phyloP scores from a whole-genome alignment of 805 yeast genomes.

The Metschnikowia matae region DNA sequence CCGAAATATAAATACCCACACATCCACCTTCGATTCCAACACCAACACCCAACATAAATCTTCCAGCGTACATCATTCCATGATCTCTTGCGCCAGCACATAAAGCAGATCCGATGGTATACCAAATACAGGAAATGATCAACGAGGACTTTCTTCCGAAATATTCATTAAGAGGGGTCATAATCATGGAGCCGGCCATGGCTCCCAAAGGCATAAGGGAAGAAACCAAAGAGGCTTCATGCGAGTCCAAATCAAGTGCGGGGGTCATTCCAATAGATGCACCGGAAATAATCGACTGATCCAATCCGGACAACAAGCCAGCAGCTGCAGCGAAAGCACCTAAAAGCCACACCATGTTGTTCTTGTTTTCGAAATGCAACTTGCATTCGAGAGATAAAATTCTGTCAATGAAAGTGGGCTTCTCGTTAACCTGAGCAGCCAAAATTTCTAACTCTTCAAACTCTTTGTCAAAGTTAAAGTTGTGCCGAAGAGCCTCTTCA shows the following conservation, averaged over 20 bases:
- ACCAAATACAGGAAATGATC: slow-evolving; percentile 53
- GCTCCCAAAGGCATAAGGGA: slow-evolving; percentile 70
- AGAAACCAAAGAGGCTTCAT: slow-evolving; percentile 50
- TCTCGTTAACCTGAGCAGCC: slow-evolving; percentile 26
- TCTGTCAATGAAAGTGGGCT: slow-evolving; percentile 36
- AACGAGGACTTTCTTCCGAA: slow-evolving; percentile 56
- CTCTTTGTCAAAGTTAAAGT: slow-evolving; percentile 33
- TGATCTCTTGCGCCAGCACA: slow-evolving; percentile 43
- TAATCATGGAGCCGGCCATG: slow-evolving; percentile 55
- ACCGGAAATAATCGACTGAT: slow-evolving; percentile 64
- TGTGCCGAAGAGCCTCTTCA: slow-evolving; percentile 26
- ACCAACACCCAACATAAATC: slow-evolving; percentile 59
- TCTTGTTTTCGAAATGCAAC: slow-evolving; percentile 42
- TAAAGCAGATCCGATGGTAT: slow-evolving; percentile 57
- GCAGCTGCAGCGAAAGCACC: slow-evolving; percentile 60
- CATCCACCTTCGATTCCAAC: slow-evolving; percentile 65
- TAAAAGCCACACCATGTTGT: slow-evolving; percentile 39
- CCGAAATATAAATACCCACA: slow-evolving; percentile 60
- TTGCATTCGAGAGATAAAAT: slow-evolving; percentile 34
- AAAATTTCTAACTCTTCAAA: slow-evolving; percentile 31
- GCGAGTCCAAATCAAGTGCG: slow-evolving; percentile 36
- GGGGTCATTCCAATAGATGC: slow-evolving; percentile 50
- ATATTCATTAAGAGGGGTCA: slow-evolving; percentile 54
- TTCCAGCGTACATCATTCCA: slow-evolving; percentile 45
- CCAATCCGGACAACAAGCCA: slow-evolving; percentile 63